Conservation (phyloP, 257 asterid species). For the Capsicum chinense region DNA sequence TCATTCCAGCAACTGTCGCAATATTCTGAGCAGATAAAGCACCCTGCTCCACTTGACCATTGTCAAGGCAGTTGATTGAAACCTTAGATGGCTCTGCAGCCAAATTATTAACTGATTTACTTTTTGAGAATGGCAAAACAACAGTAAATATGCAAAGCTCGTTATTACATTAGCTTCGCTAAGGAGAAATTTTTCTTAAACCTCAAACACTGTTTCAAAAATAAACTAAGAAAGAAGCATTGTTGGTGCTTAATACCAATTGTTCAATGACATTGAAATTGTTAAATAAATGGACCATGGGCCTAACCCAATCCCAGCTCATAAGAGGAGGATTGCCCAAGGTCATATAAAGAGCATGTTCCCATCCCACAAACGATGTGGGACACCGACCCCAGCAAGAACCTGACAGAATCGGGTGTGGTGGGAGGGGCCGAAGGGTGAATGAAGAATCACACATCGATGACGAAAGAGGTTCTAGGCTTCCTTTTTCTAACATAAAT, state of each 20-base stretch:
- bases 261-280: neutral
- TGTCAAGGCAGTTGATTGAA: constrained; percentile 43
- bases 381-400: neutral
- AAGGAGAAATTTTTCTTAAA: neutral
- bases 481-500: too few species aligned
- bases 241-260: neutral
- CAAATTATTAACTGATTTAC: constrained; percentile 19
- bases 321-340: neutral
- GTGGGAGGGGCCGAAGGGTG: too few species aligned
- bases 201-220: neutral
- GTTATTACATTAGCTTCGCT: neutral
- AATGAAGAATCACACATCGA: too few species aligned
- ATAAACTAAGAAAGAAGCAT: neutral
- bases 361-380: neutral
- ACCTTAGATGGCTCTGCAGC: constrained; percentile 52
- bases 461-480: too few species aligned
- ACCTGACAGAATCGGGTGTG: too few species aligned
- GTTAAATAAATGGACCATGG: neutral
- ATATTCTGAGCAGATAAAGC: constrained; percentile 45
- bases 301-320: neutral
- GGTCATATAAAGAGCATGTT: neutral
- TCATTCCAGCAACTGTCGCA: constrained; percentile 24
- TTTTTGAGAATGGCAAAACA: neutral
- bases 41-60: constrained; percentile 47
- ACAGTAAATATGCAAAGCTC: neutral